Base-by-base conservation (phyloP, 305 asterid genomes). In the Fraxinus albicans region DNA sequence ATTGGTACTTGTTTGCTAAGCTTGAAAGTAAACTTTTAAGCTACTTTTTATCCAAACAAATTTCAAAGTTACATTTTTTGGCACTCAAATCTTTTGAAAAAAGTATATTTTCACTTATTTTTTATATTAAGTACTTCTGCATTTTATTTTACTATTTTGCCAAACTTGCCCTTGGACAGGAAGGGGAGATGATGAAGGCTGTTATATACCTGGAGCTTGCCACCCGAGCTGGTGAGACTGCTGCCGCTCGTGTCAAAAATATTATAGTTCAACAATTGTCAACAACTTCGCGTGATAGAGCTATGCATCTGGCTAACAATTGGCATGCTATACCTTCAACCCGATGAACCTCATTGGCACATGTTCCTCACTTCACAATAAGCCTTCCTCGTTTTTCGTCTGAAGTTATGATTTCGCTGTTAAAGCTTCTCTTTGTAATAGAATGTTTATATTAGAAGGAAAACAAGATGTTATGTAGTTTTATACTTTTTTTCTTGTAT, bases 151-250 rank as follows among this genome's bases (percentile, higher is more conserved):
- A 34, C 36, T 4, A 34, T 63, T 63, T 21, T 10, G 31, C 36
- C 33, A 63, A 63, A 21, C 72, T 21, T 21, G 72, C 31, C 33
- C 55, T 83, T 84, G 82, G 55, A 80, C 92, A 95, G 99, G 96
- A 94, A 90, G 94, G 96, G 63, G 93, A 94, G 73, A 89, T 90
- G 93, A 85, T 90, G 88, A 92, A 90, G 86, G 97, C 98, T 29
- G 89, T 91, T 82, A 93, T 91, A 78, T 94, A 96, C 86, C 83
- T 96, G 84, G 99, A 96, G 85, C 94, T 94, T 73, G 97, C 98
- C 21, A 82, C 84, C 0, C 89, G 97, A 70, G 91, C 93, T 10
- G 99, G 98, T 53, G 98, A 92, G 87, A 80, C 78, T 55, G 89
- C 91, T 21, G 98, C 98, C 7, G 80, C 82, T 79, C 91, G 84